phyloP scores from a whole-genome alignment of 2,329 filamentous ascomycete species.

The Trichophyton mentagrophytes region DNA sequence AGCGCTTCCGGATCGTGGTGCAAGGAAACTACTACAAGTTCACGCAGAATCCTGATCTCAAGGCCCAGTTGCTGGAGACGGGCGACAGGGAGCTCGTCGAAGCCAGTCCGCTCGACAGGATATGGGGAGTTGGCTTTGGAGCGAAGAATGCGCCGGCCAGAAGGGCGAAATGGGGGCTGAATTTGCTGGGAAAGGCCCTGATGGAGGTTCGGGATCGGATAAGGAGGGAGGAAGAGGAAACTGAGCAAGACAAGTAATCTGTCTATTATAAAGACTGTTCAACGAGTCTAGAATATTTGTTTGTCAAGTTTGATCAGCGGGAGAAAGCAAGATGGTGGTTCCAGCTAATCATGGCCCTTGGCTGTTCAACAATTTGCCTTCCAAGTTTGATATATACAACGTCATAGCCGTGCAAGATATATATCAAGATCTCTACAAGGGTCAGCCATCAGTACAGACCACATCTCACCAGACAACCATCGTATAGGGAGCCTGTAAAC shows the following conservation, averaged over 20 bases:
- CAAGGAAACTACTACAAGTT: slow-evolving; percentile 24
- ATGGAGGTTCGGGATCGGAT: slow-evolving; percentile 23
- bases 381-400: background rate
- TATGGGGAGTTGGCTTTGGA: slow-evolving; percentile 26
- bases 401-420: background rate
- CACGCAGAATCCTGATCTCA: slow-evolving; percentile 20
- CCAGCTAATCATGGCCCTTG: too few relatives aligned
- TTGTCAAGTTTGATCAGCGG: background rate
- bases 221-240: slow-evolving; percentile 10
- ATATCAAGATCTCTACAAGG: background rate
- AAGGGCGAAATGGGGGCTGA: slow-evolving; percentile 22
- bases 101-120: slow-evolving; percentile 24
- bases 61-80: slow-evolving; percentile 19
- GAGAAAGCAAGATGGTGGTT: background rate
- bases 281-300: background rate
- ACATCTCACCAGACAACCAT: background rate
- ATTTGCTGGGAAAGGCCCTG: slow-evolving; percentile 23
- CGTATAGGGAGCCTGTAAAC: too few relatives aligned
- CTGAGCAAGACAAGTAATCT: background rate
- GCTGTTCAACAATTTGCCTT: background rate
- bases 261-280: background rate
- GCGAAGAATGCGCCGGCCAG: slow-evolving; percentile 19
- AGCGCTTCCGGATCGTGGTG: slow-evolving; percentile 20
- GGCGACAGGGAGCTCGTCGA: slow-evolving; percentile 22
- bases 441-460: background rate